phyloP scores from a whole-genome alignment of 345 rosid genomes.

The Euphorbia lathyris region DNA sequence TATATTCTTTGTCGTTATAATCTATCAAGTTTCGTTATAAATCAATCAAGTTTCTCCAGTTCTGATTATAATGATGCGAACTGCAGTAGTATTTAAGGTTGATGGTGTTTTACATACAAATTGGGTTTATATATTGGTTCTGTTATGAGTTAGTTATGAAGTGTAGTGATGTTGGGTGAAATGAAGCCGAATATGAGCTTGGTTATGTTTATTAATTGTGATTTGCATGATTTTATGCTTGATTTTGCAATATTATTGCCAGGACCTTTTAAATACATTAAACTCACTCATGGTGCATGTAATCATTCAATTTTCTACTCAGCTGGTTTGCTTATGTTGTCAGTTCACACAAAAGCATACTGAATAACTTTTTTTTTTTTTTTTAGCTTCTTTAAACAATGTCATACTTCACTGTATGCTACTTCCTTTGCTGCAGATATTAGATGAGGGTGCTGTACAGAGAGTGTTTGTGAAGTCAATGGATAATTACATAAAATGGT shows the following conservation, averaged over 20 bases:
- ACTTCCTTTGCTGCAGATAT: slow-evolving; percentile 42
- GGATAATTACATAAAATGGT: slow-evolving; percentile 90
- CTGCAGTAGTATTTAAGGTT: too few species aligned
- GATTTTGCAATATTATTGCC: too few species aligned
- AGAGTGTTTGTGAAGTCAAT: slow-evolving; percentile 73
- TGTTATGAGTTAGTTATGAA: too few species aligned
- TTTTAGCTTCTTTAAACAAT: neutral
- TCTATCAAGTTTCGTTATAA: too few species aligned
- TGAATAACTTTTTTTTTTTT: neutral
- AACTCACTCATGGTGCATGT: neutral
- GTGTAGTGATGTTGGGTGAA: neutral
- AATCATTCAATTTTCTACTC: neutral
- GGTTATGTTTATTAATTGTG: neutral
- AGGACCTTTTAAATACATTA: neutral
- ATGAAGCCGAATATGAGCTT: neutral
- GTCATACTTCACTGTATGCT: neutral
- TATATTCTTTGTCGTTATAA: neutral
- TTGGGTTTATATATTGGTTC: too few species aligned
- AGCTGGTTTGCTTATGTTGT: neutral
- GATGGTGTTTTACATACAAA: neutral
- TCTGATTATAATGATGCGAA: neutral
- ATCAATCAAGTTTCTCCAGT: too few species aligned
- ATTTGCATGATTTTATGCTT: too few species aligned
- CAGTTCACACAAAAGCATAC: neutral
- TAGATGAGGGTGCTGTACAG: slow-evolving; percentile 76